phyloP scores from a whole-genome alignment of 2,329 filamentous ascomycete genomes.

The Aureobasidium sp. region DNA sequence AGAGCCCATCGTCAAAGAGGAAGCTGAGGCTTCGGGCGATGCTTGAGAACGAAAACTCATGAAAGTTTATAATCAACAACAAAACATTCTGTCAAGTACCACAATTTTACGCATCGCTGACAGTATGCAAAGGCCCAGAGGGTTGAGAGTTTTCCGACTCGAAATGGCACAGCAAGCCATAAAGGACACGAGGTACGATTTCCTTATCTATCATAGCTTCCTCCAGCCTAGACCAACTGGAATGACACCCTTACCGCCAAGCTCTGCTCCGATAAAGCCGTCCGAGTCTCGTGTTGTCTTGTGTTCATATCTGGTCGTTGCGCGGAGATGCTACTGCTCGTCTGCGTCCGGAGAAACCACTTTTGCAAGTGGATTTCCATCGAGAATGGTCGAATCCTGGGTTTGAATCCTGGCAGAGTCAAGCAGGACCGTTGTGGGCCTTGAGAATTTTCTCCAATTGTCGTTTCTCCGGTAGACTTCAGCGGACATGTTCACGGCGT shows the following conservation, averaged over 20 bases:
- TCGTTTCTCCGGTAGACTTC: conserved; percentile 2
- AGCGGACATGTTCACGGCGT: no score
- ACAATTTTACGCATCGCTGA: not conserved
- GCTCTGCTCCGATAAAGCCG: not conserved
- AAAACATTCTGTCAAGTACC: not conserved
- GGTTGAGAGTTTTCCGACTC: not conserved
- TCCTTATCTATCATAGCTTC: conserved; percentile 1
- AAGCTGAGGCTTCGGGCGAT: not conserved
- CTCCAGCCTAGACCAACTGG: not conserved
- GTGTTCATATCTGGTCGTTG: not conserved
- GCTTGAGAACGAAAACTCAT: not conserved
- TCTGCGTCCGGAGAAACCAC: conserved; percentile 1
- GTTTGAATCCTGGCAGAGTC: not conserved
- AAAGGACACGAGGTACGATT: not conserved
- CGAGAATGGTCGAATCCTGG: not conserved
- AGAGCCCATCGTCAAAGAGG: not conserved
- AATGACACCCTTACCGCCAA: not conserved
- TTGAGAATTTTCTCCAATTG: not conserved
- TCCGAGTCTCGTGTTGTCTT: not conserved
- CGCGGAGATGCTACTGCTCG: not conserved
- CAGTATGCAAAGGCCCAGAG: not conserved
- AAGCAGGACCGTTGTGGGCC: not conserved
- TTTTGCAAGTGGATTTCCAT: not conserved
- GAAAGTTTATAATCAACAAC: not conserved
- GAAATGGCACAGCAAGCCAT: not conserved